Percentiles rank a stretch among this genome's conserved stretches.
phyloP scores from a whole-genome alignment of 345 rosid genomes.

The Populus euphratica region DNA sequence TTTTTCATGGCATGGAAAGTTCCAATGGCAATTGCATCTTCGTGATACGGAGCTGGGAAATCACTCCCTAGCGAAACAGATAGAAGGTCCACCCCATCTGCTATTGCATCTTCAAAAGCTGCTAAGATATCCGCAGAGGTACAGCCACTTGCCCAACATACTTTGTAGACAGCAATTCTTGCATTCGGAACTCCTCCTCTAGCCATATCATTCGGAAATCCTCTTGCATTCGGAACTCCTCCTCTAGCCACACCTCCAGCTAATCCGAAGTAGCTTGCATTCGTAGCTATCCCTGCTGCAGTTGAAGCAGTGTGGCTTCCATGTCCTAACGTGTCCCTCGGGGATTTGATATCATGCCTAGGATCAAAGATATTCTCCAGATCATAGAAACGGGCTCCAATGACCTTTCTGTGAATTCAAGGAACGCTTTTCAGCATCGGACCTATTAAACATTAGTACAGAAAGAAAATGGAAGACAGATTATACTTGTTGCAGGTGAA shows the following conservation, averaged over 20 bases:
- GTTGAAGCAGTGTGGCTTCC: constrained; percentile 32
- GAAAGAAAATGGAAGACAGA: neutral
- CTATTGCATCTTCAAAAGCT: constrained; percentile 33
- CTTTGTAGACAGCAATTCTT: constrained; percentile 31
- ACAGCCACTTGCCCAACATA: constrained; percentile 31
- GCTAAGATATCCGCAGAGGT: constrained; percentile 25
- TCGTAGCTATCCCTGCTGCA: constrained; percentile 22
- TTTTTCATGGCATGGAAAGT: constrained; percentile 26
- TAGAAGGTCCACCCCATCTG: constrained; percentile 22
- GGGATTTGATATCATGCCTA: neutral
- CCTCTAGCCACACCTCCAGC: constrained; percentile 23
- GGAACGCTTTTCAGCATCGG: neutral
- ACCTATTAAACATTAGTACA: neutral
- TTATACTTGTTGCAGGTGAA: constrained; percentile 32
- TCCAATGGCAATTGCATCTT: constrained; percentile 11
- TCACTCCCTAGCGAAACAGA: constrained; percentile 8
- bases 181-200: constrained; percentile 16
- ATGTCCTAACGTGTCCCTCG: constrained; percentile 18
- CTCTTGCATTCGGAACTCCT: constrained; percentile 6
- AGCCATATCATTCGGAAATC: no score
- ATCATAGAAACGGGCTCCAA: constrained; percentile 17
- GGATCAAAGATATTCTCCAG: neutral
- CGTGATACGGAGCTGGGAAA: neutral
- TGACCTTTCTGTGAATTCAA: constrained; percentile 14
- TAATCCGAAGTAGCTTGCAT: constrained; percentile 22